Evolutionary conservation across 2,329 filamentous ascomycete species (phyloP), one percentile per base, ranked within the genome.

Genomic region (Colletotrichum phormii): DNA sequence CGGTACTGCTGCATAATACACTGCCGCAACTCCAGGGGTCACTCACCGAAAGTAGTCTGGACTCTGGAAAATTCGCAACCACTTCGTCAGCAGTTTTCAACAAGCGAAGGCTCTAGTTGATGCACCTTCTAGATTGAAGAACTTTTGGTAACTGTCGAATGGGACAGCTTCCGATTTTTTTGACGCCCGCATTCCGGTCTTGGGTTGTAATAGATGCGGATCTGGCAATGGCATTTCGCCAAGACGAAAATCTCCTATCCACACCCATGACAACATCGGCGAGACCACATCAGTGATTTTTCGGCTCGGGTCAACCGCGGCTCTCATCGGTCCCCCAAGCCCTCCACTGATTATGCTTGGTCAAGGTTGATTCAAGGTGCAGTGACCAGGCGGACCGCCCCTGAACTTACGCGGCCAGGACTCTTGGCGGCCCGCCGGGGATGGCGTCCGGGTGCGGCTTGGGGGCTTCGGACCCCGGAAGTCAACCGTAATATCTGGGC

Each of bases 381-480:
- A 70, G 61, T 26, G 33, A 26, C 24, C 26, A 57, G 51, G 51
- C 66, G 51, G 61, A 70, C 29, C 54, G 61, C 68, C 63, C 55
- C 63, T 67, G 68, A 71, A 71, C 68, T 61, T 55, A 62, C 68
- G 68, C 55, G 67, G 67, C 67, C 67, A 61, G 54, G 49, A n/a
- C 42, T 53, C 68, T 71, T 67, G 68, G 68, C 68, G 68, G 63
- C 68, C 68, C 63, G 63, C 68, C 13, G 4, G 35, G 37, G 13
- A 46, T 54, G 61, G 54, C 59, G 54, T 37, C 22, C 60, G 60
- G 35, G 42, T 42, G 62, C 31, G 55, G 67, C 33, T 57, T 37
- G 26, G 35, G 55, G 37, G 24, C 63, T 33, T 46, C 24, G 57
- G 22, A 71, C 49, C 68, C 63, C 55, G 57, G 55, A 22, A n/a